These are phyloP conservation scores for Camellia sinensis DNA, from an alignment of 148 eudicot genomes.

Conservation along the genomic window DNA sequence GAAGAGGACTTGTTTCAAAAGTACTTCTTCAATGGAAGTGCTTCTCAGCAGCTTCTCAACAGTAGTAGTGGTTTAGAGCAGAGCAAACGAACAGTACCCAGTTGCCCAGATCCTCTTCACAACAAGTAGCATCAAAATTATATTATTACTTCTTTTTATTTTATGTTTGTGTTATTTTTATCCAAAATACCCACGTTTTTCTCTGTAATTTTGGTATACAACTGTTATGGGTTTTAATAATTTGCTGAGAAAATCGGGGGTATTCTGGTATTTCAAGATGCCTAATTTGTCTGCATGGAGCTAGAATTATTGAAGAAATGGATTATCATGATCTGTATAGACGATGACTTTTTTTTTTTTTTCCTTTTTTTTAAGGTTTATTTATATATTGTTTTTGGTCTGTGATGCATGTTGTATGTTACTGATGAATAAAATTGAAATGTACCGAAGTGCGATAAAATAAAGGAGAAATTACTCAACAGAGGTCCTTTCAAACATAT, in stretches of 20 bases:
- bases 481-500: too few relatives aligned
- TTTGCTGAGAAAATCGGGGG: slow-evolving; percentile 67
- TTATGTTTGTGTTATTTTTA: not conserved
- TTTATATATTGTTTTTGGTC: not conserved
- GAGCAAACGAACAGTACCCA: slow-evolving; percentile 59
- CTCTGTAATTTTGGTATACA: slow-evolving; percentile 26
- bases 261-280: slow-evolving; percentile 55
- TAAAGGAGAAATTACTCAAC: too few relatives aligned
- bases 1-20: slow-evolving; percentile 29
- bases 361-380: not conserved
- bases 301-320: slow-evolving; percentile 9
- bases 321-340: slow-evolving; percentile 19
- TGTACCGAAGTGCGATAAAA: too few relatives aligned
- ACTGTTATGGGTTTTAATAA: slow-evolving; percentile 11
- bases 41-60: slow-evolving; percentile 19
- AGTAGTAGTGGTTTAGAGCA: slow-evolving; percentile 23
- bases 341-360: slow-evolving; percentile 15
- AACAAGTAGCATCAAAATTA: slow-evolving; percentile 25
- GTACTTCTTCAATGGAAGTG: slow-evolving; percentile 38
- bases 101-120: slow-evolving; percentile 89
- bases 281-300: not conserved
- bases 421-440: too few relatives aligned
- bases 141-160: not conserved
- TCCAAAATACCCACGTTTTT: slow-evolving; percentile 91
- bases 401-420: too few relatives aligned